Evolutionary conservation across 352 stramenopile species (phyloP), one percentile per base, ranked within the genome.

Genomic region (Phytopythium oedochilum): DNA sequence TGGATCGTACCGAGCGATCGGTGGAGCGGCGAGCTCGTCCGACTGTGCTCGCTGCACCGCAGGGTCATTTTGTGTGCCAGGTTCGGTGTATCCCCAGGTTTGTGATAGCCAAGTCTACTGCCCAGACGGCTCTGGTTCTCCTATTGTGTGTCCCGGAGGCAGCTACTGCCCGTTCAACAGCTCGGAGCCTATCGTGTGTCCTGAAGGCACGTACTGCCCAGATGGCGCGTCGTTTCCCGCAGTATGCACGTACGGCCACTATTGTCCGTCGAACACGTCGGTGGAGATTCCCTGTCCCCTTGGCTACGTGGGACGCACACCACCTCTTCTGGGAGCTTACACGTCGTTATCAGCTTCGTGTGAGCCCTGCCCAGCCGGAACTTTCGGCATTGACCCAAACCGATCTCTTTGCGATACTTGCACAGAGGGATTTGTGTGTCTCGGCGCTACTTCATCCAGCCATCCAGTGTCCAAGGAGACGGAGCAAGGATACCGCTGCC

Each of bases 401-500:
- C 86, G 90, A 43, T 78, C 79, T 3, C 66, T 52, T 18, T 97
- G 92, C 46, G 70, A 76, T 0, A 43, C 60, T 5, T 96, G 92
- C 59, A 53, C 78, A 2, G 71, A 85, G 61, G 90, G 91, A 3
- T 97, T 84, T 59, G 83, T 97, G 8, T 98, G 89, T 63, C 61
- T 96, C 6, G 78, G 78, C 15, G 82, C 57, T 2, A 93, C 85
- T 0, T 82, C 66, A 6, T 83, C 84, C 1, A 83, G 65, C 8
- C 65, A 63, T 6, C 91, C 91, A 0, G 39, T 63, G 8, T 80
- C 73, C 23, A 66, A 66, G 38, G 65, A 74, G 9, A 32, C 63
- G n/a, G 84, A 98, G 39, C 67, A 66, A n/a, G 92, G 92, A 0
- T 97, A 96, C 28, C 64, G 72, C 25, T 98, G 90, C 57, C 90